Percentiles rank a stretch among this genome's conserved stretches.
Evolutionary conservation across 2,329 filamentous ascomycete genomes (phyloP).

Genomic region (Diaporthe ampelina): DNA sequence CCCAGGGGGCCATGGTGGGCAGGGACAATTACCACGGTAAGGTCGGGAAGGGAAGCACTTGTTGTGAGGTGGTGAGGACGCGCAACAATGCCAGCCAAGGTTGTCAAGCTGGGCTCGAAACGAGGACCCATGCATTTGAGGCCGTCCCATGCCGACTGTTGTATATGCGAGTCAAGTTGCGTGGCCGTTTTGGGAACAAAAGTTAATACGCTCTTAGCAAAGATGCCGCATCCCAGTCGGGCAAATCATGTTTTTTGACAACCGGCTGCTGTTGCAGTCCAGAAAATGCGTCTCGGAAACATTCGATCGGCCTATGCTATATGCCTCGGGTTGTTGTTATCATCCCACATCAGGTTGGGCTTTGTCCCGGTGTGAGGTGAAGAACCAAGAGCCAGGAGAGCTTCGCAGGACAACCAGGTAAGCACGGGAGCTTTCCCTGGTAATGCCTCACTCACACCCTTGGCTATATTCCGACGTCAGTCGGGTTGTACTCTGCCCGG

Average conservation of each 20-base stretch:
- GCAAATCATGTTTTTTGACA: constrained; percentile 8
- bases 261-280: background rate
- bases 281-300: constrained; percentile 18
- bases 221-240: constrained; percentile 1
- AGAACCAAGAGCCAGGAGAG: background rate
- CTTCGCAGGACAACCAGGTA: constrained; percentile 5
- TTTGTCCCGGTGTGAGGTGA: background rate
- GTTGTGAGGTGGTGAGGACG: background rate
- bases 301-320: constrained; percentile 31
- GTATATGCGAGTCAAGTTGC: background rate
- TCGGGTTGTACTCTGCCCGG: constrained; percentile 9
- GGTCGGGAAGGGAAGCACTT: too few relatives aligned
- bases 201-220: background rate
- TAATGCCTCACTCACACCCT: background rate
- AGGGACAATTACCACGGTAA: background rate
- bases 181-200: background rate
- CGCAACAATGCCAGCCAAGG: background rate
- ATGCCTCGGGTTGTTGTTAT: background rate
- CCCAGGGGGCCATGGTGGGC: background rate
- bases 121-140: constrained; percentile 7
- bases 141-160: constrained; percentile 19
- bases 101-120: constrained; percentile 21
- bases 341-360: background rate
- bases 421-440: background rate
- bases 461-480: constrained; percentile 29